Percentiles rank a stretch among this genome's conserved stretches.
Conservation (phyloP, 768 basidiomycete genomes). For the Phaffia australis region DNA sequence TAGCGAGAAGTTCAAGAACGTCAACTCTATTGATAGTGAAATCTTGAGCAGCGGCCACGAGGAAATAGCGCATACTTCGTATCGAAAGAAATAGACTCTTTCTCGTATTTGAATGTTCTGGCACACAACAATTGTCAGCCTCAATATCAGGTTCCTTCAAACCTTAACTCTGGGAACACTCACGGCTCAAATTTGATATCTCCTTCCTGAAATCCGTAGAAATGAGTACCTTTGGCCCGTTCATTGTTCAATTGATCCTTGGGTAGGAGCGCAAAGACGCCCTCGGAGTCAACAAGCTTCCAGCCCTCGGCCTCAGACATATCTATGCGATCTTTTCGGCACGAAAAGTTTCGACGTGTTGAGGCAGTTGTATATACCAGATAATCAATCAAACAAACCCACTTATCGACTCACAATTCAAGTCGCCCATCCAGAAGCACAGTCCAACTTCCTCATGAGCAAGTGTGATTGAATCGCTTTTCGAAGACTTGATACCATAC, state of each 20-base stretch:
- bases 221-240: slow-evolving; percentile 1
- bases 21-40: too few relatives aligned
- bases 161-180: not conserved
- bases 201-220: slow-evolving; percentile 12
- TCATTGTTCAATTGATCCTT: slow-evolving; percentile 13
- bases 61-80: not conserved
- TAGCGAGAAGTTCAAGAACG: not conserved
- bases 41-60: not conserved
- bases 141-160: not conserved
- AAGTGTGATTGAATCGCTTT: slow-evolving; percentile 7
- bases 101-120: slow-evolving; percentile 14
- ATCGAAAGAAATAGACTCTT: not conserved
- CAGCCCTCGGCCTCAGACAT: slow-evolving; percentile 11
- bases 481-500: not conserved
- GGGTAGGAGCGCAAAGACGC: not conserved
- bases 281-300: slow-evolving; percentile 1
- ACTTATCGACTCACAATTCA: slow-evolving; percentile 6
- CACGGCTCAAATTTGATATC: slow-evolving; percentile 10
- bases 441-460: not conserved
- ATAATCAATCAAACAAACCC: too few relatives aligned
- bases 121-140: not conserved
- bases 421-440: slow-evolving; percentile 15
- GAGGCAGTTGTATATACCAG: not conserved
- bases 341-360: not conserved
- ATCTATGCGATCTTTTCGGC: slow-evolving; percentile 9